Conservation (phyloP, 176 grass and related monocot species). For the Hsuehochloa calcarea region DNA sequence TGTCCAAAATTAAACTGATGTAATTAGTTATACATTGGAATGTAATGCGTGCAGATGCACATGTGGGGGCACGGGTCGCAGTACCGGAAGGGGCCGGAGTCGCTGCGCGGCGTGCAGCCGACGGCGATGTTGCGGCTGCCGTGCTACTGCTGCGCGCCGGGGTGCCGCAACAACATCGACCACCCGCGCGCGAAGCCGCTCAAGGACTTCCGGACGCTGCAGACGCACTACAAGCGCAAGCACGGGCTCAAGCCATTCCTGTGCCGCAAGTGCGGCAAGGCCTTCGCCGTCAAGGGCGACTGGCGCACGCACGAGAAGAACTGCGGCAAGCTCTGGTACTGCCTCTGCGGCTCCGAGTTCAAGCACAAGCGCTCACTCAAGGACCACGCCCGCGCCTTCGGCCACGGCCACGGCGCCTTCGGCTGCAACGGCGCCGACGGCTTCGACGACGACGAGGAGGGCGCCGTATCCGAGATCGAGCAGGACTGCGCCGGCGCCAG, state of each 20-base stretch:
- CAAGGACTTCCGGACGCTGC: conserved; percentile 96
- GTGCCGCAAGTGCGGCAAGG: conserved; percentile 95
- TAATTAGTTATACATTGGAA: neutral
- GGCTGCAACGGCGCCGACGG: conserved; percentile 47
- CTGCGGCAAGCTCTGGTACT: conserved; percentile 99
- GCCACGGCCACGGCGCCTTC: conserved; percentile 76
- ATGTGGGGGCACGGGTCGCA: conserved; percentile 99
- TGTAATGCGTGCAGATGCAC: conserved; percentile 66
- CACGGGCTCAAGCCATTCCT: conserved; percentile 98
- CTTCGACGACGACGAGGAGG: conserved; percentile 73
- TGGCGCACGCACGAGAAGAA: conserved; percentile 99
- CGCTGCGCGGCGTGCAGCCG: conserved; percentile 90
- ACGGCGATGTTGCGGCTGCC: conserved; percentile 96
- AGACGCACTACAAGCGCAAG: conserved; percentile 99
- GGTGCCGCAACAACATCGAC: conserved; percentile 97
- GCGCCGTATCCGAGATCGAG: conserved; percentile 72
- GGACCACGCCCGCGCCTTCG: conserved; percentile 90
- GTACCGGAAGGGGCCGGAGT: conserved; percentile 92
- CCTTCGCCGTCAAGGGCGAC: conserved; percentile 93
- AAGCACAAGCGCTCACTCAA: conserved; percentile 99
- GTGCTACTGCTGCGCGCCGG: conserved; percentile 97
- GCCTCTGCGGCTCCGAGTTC: conserved; percentile 97
- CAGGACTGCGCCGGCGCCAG: conserved; percentile 43
- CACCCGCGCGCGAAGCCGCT: conserved; percentile 86
- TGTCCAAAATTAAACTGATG: neutral